Percentiles rank a stretch among this genome's conserved stretches.
phyloP scores from a whole-genome alignment of 2,329 filamentous ascomycete species.

The Colletotrichum chlorophyti region DNA sequence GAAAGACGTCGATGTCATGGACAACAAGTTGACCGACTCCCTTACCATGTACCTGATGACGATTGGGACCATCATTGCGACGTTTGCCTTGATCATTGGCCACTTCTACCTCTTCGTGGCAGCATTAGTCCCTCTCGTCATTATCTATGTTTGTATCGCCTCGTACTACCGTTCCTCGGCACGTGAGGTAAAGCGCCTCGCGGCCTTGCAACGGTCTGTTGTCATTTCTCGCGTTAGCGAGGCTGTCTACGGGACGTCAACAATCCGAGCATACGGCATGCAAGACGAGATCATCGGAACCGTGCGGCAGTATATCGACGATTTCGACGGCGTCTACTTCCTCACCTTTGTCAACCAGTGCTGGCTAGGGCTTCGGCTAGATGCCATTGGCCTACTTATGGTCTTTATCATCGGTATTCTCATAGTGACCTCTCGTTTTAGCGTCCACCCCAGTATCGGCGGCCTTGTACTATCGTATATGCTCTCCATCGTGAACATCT shows the following conservation, averaged over 20 bases:
- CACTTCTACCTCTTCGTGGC: conserved; percentile 89
- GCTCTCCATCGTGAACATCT: conserved; percentile 90
- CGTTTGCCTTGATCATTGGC: conserved; percentile 91
- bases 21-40: conserved; percentile 87
- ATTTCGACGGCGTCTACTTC: conserved; percentile 95
- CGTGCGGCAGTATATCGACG: conserved; percentile 77
- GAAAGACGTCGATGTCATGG: conserved; percentile 95
- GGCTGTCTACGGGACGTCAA: conserved; percentile 81
- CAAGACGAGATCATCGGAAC: conserved; percentile 76
- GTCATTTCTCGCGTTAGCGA: conserved; percentile 94
- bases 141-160: conserved; percentile 82
- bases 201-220: conserved; percentile 83
- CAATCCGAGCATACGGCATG: conserved; percentile 88
- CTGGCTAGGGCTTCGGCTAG: conserved; percentile 87
- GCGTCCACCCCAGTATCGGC: conserved; percentile 81
- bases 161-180: conserved; percentile 91
- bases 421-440: conserved; percentile 90
- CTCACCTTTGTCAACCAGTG: conserved; percentile 95
- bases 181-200: conserved; percentile 92
- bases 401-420: conserved; percentile 90
- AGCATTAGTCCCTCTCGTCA: conserved; percentile 67
- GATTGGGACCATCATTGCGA: conserved; percentile 78
- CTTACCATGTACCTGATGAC: conserved; percentile 94
- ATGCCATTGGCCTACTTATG: conserved; percentile 81
- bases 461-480: conserved; percentile 94